These are phyloP conservation scores for Agaricus subrufescens DNA, from an alignment of 768 basidiomycete species.

Conservation along the genomic window DNA sequence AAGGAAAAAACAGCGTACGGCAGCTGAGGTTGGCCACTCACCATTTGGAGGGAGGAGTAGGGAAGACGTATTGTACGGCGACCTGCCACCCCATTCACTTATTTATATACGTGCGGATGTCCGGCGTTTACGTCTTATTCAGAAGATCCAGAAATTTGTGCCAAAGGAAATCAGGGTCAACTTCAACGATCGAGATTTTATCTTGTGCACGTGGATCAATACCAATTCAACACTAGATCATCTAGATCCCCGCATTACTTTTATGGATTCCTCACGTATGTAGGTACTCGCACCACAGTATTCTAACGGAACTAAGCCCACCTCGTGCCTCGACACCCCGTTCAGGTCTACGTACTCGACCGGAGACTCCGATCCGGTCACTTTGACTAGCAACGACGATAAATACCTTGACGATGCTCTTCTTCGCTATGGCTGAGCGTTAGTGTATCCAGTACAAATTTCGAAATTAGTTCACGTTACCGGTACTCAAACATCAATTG, in stretches of 20 bases:
- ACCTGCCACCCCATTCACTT: not conserved
- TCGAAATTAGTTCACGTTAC: conserved; percentile 33
- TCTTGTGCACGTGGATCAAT: not conserved
- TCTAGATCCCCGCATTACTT: not conserved
- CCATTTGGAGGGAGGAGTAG: not conserved
- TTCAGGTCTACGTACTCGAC: not conserved
- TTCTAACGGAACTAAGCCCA: not conserved
- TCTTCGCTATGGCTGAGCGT: conserved; percentile 6
- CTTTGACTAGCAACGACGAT: conserved; percentile 36
- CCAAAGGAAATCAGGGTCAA: not conserved
- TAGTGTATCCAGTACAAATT: not conserved
- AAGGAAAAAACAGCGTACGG: not conserved
- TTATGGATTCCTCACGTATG: too few relatives aligned
- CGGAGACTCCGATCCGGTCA: not conserved
- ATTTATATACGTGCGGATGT: conserved; percentile 1
- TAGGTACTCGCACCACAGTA: too few relatives aligned
- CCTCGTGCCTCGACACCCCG: conserved; percentile 4
- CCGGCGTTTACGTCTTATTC: conserved; percentile 2
- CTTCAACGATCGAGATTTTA: not conserved
- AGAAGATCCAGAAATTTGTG: conserved; percentile 3
- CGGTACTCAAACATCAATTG: conserved; percentile 98
- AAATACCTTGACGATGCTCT: conserved; percentile 33
- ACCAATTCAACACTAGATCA: not conserved
- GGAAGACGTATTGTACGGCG: not conserved
- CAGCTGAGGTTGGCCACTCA: not conserved